phyloP scores from a whole-genome alignment of 345 rosid genomes.

The Salix dunnii region DNA sequence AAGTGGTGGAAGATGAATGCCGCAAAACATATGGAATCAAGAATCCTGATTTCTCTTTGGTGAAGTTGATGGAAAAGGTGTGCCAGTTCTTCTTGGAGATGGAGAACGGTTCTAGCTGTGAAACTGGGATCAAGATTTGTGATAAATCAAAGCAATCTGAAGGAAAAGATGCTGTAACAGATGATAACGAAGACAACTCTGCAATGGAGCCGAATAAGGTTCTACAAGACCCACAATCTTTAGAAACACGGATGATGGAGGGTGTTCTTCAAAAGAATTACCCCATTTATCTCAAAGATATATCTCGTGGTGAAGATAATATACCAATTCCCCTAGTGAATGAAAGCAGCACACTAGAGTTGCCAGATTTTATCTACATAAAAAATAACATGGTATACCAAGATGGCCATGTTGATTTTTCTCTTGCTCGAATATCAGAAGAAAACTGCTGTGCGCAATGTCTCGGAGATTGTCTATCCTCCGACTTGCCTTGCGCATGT shows the following conservation, averaged over 20 bases:
- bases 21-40: conserved; percentile 9
- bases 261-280: conserved; percentile 10
- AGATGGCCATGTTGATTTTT: conserved; percentile 19
- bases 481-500: conserved; percentile 21
- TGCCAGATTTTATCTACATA: conserved; percentile 18
- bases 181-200: neutral
- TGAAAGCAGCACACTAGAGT: conserved; percentile 2
- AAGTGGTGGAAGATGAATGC: conserved; percentile 19
- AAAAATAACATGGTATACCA: conserved; percentile 18
- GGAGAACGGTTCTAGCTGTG: neutral
- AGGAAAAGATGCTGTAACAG: neutral
- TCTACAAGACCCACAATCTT: neutral
- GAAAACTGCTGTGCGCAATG: conserved; percentile 22
- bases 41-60: conserved; percentile 19
- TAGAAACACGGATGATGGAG: neutral
- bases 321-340: conserved; percentile 12
- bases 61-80: conserved; percentile 16
- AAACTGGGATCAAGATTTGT: neutral
- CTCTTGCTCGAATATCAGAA: conserved; percentile 21
- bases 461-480: conserved; percentile 15
- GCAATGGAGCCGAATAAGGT: neutral
- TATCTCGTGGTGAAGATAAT: conserved; percentile 30
- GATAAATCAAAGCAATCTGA: neutral
- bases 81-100: conserved; percentile 10
- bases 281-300: conserved; percentile 23